Percentiles rank a stretch among this genome's conserved stretches.
These are phyloP conservation scores for Flaveria ramosissima DNA, from an alignment of 129 eudicot species.

Conservation along the genomic window DNA sequence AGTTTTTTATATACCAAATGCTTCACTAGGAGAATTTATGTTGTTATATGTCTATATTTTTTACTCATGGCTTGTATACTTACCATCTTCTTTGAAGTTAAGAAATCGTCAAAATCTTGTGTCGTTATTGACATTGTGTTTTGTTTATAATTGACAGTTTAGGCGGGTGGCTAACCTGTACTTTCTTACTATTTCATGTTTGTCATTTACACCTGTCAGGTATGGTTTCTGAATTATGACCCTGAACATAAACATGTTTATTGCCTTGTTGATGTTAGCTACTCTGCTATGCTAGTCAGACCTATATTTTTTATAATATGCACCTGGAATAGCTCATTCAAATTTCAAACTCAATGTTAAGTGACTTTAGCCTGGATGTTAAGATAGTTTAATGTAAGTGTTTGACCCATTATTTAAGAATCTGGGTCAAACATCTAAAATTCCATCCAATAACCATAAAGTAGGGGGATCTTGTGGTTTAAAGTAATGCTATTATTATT, in stretches of 20 bases:
- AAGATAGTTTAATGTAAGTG: slow-evolving; percentile 4
- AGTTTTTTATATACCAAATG: not conserved
- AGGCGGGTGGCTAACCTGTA: slow-evolving; percentile 98
- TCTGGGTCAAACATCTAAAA: not conserved
- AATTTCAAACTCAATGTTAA: not conserved
- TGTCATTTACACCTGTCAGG: slow-evolving; percentile 97
- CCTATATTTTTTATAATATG: slow-evolving; percentile 7
- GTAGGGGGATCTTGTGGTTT: not conserved
- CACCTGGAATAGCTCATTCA: not conserved
- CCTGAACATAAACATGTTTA: slow-evolving; percentile 14
- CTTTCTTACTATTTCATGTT: slow-evolving; percentile 88
- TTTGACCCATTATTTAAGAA: not conserved
- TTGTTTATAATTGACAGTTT: slow-evolving; percentile 70
- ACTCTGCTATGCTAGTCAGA: not conserved
- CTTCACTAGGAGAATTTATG: slow-evolving; percentile 3
- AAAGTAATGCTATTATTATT: not conserved
- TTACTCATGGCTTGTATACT: not conserved
- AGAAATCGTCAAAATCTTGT: slow-evolving; percentile 21
- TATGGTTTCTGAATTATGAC: slow-evolving; percentile 38
- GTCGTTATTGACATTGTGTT: slow-evolving; percentile 24
- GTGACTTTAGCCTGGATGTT: not conserved
- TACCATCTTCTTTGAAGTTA: slow-evolving; percentile 6
- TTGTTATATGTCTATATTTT: not conserved
- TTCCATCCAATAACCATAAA: slow-evolving; percentile 2
- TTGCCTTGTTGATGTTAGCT: slow-evolving; percentile 21